phyloP scores from a whole-genome alignment of 345 rosid genomes.

The Pistacia vera region DNA sequence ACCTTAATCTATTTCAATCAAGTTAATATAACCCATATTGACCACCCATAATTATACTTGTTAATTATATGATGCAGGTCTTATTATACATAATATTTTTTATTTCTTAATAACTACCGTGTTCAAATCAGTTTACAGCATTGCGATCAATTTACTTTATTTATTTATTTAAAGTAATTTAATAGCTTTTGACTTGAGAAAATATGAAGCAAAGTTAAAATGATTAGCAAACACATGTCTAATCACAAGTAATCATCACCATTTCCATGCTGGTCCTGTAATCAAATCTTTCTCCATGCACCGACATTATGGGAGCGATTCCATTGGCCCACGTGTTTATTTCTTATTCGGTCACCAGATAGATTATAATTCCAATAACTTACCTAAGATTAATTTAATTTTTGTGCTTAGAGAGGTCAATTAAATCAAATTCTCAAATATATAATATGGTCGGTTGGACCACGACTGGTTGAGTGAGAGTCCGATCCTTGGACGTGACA shows the following conservation, averaged over 20 bases:
- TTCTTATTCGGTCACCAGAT: neutral
- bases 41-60: too few relatives aligned
- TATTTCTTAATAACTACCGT: too few relatives aligned
- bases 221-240: constrained; percentile 32
- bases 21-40: too few relatives aligned
- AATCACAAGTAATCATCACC: constrained; percentile 18
- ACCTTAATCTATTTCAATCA: too few relatives aligned
- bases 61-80: too few relatives aligned
- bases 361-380: too few relatives aligned
- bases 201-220: constrained; percentile 20
- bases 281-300: neutral
- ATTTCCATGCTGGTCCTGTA: neutral
- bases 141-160: too few relatives aligned
- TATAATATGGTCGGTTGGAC: neutral
- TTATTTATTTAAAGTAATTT: neutral
- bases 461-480: too few relatives aligned
- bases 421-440: neutral
- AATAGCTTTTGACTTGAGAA: constrained; percentile 14
- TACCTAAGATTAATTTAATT: too few relatives aligned
- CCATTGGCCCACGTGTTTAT: constrained; percentile 9
- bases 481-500: neutral
- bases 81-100: too few relatives aligned
- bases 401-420: neutral
- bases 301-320: neutral
- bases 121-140: too few relatives aligned